Conservation (phyloP, 192 early-diverging fungal species). For the Coemansia sp. region DNA sequence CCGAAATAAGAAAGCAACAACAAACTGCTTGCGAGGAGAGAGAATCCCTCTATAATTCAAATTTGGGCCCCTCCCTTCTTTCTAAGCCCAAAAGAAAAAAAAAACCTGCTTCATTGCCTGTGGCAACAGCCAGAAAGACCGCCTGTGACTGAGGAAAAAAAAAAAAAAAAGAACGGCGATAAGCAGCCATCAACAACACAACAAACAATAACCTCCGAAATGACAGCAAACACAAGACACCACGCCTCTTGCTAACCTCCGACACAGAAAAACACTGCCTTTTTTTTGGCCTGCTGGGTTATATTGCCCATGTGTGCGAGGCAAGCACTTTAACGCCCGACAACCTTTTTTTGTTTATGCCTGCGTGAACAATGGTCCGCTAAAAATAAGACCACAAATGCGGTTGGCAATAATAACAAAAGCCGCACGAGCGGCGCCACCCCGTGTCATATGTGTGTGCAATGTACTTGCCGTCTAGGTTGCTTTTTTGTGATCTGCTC, state of each 20-base stretch:
- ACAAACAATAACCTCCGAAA: constrained; percentile 4
- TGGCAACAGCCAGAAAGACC: constrained; percentile 4
- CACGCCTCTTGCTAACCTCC: constrained; percentile 1
- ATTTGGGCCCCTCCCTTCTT: not conserved
- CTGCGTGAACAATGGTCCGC: not conserved
- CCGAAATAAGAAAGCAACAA: constrained; percentile 15
- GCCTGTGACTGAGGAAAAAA: not conserved
- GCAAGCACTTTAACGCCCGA: not conserved
- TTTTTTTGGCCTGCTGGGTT: not conserved
- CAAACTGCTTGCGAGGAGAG: not conserved
- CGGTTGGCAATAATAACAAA: constrained; percentile 1
- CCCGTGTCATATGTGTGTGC: not conserved
- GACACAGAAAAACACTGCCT: not conserved
- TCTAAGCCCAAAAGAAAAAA: constrained; percentile 2
- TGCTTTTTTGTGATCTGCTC: not conserved
- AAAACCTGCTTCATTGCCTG: constrained; percentile 1
- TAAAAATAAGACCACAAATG: constrained; percentile 5
- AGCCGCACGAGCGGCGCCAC: constrained; percentile 1
- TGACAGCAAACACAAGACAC: not conserved
- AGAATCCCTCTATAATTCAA: constrained; percentile 7
- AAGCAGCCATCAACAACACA: not conserved
- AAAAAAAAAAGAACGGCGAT: not conserved
- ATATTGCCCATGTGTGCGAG: not conserved
- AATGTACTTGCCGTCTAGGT: not conserved
- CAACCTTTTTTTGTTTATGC: not conserved